Percentiles rank a stretch among this genome's conserved stretches.
Conservation (phyloP, 2,329 filamentous ascomycete species). For the Graphiopsis chlorocephala region DNA sequence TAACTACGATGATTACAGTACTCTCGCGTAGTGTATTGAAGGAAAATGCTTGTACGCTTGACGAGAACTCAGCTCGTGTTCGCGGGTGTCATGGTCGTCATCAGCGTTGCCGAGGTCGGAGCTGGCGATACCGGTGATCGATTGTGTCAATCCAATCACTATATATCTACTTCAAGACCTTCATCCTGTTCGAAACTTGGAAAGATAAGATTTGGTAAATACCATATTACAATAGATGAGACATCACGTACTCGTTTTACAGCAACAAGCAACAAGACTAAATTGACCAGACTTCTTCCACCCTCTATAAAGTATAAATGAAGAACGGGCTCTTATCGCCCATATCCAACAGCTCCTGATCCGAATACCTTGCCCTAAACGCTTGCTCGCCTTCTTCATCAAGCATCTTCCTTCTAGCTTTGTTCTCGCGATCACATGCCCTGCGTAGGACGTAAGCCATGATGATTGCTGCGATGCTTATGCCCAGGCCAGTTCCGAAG, state of each 20-base stretch:
- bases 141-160: background rate
- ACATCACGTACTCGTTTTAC: background rate
- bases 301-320: slow-evolving; percentile 54
- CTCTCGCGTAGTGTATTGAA: background rate
- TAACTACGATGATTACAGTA: background rate
- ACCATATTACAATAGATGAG: background rate
- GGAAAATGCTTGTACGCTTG: background rate
- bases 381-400: slow-evolving; percentile 34
- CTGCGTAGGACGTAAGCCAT: slow-evolving; percentile 23
- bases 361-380: slow-evolving; percentile 34
- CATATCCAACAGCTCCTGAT: slow-evolving; percentile 37
- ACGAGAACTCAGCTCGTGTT: background rate
- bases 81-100: background rate
- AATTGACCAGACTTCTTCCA: background rate
- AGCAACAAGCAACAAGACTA: background rate
- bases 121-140: background rate
- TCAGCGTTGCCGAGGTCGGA: background rate
- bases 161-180: background rate
- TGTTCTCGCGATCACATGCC: slow-evolving; percentile 40
- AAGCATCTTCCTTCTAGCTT: slow-evolving; percentile 50
- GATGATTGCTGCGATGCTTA: slow-evolving; percentile 25
- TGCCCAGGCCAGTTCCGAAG: slow-evolving; percentile 35
- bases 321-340: slow-evolving; percentile 42
- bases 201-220: background rate
- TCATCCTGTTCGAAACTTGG: background rate